These are phyloP conservation scores for Biscogniauxia marginata DNA, from an alignment of 2,329 filamentous ascomycete genomes.

Conservation along the genomic window DNA sequence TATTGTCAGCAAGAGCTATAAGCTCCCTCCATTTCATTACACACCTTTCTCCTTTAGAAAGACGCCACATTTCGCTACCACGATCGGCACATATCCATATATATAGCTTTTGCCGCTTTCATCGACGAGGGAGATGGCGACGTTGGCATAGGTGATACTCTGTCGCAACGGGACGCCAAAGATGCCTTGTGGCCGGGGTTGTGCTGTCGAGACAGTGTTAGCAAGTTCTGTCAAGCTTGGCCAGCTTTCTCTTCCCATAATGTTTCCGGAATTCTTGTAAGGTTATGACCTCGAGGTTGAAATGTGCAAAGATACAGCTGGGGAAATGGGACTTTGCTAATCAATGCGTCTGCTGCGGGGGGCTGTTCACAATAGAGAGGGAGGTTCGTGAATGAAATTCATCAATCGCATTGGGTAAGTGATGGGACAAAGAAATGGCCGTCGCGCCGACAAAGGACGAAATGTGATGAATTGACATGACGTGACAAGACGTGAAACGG, in stretches of 20 bases:
- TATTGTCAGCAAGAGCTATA: conserved; percentile 24
- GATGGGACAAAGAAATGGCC: not conserved
- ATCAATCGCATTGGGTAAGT: conserved; percentile 3
- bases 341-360: not conserved
- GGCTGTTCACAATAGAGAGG: not conserved
- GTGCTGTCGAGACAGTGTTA: conserved; percentile 33
- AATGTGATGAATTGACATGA: not conserved
- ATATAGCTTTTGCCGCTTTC: conserved; percentile 93
- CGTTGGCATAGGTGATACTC: conserved; percentile 96
- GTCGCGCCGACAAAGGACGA: not conserved
- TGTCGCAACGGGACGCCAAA: conserved; percentile 91
- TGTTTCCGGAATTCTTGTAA: not conserved
- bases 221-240: conserved; percentile 18
- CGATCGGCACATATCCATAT: conserved; percentile 97
- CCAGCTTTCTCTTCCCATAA: not conserved
- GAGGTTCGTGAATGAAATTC: not conserved
- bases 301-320: not conserved
- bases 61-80: conserved; percentile 96
- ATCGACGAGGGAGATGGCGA: conserved; percentile 93
- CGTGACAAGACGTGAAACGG: not conserved
- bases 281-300: not conserved
- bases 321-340: not conserved
- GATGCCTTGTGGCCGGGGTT: conserved; percentile 66
- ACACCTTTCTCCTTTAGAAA: conserved; percentile 97
- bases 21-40: conserved; percentile 28